Conservation (phyloP, 148 eudicot genomes). For the Chenopodium quinoa region DNA sequence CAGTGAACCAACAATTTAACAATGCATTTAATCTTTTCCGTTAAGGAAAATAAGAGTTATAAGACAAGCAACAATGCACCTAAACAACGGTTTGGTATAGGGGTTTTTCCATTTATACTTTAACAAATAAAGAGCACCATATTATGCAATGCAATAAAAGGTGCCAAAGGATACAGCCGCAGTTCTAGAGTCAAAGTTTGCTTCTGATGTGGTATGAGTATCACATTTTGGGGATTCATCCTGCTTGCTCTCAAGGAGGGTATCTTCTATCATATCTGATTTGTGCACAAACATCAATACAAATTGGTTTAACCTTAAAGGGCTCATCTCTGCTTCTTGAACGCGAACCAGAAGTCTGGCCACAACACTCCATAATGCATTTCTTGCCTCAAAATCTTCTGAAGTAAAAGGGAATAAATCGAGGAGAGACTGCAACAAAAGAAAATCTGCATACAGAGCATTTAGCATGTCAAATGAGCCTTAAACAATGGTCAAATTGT, state of each 20-base stretch:
- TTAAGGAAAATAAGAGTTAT: constrained; percentile 39
- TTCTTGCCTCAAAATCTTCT: constrained; percentile 73
- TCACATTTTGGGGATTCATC: constrained; percentile 34
- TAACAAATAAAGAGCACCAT: neutral
- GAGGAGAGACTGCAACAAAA: constrained; percentile 68
- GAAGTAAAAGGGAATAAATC: constrained; percentile 77
- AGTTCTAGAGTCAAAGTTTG: constrained; percentile 38
- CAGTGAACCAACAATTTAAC: constrained; percentile 51
- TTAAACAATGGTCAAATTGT: neutral
- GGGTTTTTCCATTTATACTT: neutral
- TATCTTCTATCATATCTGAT: constrained; percentile 73
- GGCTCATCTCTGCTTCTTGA: constrained; percentile 48
- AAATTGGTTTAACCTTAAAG: constrained; percentile 42
- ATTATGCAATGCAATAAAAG: neutral
- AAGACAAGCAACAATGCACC: neutral
- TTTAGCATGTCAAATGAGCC: constrained; percentile 17
- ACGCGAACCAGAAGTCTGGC: constrained; percentile 47
- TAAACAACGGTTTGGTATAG: neutral
- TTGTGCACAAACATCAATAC: constrained; percentile 55
- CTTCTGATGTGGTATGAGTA: constrained; percentile 18
- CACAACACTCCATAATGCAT: constrained; percentile 83
- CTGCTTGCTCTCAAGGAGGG: constrained; percentile 51
- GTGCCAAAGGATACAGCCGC: constrained; percentile 66
- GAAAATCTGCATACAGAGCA: constrained; percentile 47
- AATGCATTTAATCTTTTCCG: constrained; percentile 54